Percentiles rank a stretch among this genome's conserved stretches.
Conservation (phyloP, 768 basidiomycete genomes). For the Xerocomus brunneocitrinus region DNA sequence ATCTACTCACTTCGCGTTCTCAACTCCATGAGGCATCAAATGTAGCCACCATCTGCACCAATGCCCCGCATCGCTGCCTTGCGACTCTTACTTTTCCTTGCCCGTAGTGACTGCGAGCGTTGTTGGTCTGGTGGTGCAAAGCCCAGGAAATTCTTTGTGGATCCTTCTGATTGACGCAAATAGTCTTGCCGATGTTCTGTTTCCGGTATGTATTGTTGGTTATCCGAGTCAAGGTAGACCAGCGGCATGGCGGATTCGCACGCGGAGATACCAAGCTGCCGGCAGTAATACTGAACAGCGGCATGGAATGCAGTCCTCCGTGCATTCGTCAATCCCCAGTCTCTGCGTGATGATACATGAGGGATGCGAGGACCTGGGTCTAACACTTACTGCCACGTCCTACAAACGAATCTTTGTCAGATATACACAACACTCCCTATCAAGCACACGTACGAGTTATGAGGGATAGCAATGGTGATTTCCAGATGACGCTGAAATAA, state of each 20-base stretch:
- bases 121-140: constrained; percentile 26
- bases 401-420: constrained; percentile 12
- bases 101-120: constrained; percentile 17
- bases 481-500: constrained; percentile 62
- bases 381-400: constrained; percentile 33
- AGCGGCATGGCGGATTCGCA: constrained; percentile 60
- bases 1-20: constrained; percentile 1
- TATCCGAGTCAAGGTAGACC: constrained; percentile 36
- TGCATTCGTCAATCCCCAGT: constrained; percentile 58
- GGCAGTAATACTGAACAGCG: constrained; percentile 68
- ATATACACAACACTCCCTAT: not conserved
- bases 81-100: constrained; percentile 32
- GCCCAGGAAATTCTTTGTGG: constrained; percentile 22
- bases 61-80: constrained; percentile 31
- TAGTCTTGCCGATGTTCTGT: constrained; percentile 5
- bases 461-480: constrained; percentile 60
- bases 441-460: constrained; percentile 39
- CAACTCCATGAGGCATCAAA: constrained; percentile 11
- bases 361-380: not conserved
- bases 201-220: constrained; percentile 7
- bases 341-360: constrained; percentile 23
- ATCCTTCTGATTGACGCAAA: constrained; percentile 1
- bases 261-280: constrained; percentile 61
- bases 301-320: constrained; percentile 78
- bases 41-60: constrained; percentile 20